phyloP scores from a whole-genome alignment of 352 stramenopile genomes.

The Peronospora destructor region DNA sequence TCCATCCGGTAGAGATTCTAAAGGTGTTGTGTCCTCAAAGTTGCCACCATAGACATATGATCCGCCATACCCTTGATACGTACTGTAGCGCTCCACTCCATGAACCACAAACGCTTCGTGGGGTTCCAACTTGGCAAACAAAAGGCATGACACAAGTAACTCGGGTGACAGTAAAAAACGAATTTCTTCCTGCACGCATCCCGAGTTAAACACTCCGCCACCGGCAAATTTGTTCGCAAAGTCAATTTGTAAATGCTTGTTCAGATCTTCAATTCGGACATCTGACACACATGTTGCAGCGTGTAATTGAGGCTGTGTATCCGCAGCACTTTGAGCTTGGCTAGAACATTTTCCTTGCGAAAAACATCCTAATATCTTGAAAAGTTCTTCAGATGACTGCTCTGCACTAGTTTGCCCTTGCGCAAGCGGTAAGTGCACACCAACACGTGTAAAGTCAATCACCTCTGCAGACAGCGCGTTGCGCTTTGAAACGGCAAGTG shows the following conservation, averaged over 20 bases:
- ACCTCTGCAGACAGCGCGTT: constrained; percentile 26
- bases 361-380: constrained; percentile 10
- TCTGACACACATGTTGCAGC: constrained; percentile 28
- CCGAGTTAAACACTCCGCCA: constrained; percentile 60
- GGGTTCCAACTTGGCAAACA: constrained; percentile 54
- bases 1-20: constrained; percentile 5
- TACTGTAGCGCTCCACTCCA: constrained; percentile 52
- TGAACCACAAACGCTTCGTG: constrained; percentile 70
- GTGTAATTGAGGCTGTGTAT: constrained; percentile 9
- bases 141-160: constrained; percentile 52
- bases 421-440: constrained; percentile 20
- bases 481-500: constrained; percentile 17
- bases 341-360: not conserved
- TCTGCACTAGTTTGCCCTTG: not conserved
- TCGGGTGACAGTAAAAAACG: constrained; percentile 72
- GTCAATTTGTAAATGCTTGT: constrained; percentile 63
- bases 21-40: constrained; percentile 33
- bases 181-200: constrained; percentile 82
- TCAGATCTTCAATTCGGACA: constrained; percentile 56
- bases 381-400: constrained; percentile 17
- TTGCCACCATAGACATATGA: constrained; percentile 46
- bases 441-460: constrained; percentile 54
- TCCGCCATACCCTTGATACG: constrained; percentile 52
- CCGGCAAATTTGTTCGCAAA: constrained; percentile 81
- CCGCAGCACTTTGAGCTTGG: not conserved